A percentile compares a stretch with the other conserved stretches of the same genome.
These are phyloP conservation scores for Saturnispora silvae DNA, from an alignment of 805 yeast genomes.

Conservation along the genomic window DNA sequence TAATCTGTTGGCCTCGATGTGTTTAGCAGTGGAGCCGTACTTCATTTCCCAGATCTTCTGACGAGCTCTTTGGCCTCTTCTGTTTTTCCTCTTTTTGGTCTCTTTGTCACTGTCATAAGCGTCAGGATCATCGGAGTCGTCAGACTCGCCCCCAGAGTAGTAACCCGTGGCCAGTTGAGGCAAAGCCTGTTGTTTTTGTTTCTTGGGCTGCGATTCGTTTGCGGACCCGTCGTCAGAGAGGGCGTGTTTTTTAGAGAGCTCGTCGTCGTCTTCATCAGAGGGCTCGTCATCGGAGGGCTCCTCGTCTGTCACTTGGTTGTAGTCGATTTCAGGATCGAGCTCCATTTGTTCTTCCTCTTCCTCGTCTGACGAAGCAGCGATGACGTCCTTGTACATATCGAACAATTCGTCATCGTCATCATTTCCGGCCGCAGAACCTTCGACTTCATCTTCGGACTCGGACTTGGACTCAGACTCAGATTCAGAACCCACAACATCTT, in stretches of 20 bases:
- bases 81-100: slow-evolving; percentile 56
- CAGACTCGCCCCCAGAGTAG: slow-evolving; percentile 70
- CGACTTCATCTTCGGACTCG: slow-evolving; percentile 9
- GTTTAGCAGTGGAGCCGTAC: slow-evolving; percentile 77
- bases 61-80: slow-evolving; percentile 96
- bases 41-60: slow-evolving; percentile 94
- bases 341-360: slow-evolving; percentile 29
- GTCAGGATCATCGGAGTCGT: slow-evolving; percentile 37
- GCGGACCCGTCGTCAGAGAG: slow-evolving; percentile 33
- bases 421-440: slow-evolving; percentile 13
- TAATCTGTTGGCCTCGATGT: slow-evolving; percentile 57
- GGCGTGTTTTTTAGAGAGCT: not conserved
- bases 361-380: slow-evolving; percentile 36
- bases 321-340: slow-evolving; percentile 31
- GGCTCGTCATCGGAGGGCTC: slow-evolving; percentile 26
- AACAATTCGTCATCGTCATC: slow-evolving; percentile 16
- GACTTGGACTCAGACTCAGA: slow-evolving; percentile 18
- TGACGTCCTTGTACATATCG: slow-evolving; percentile 21
- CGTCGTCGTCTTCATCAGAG: slow-evolving; percentile 27
- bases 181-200: slow-evolving; percentile 30
- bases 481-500: slow-evolving; percentile 9
- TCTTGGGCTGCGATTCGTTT: slow-evolving; percentile 16
- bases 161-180: slow-evolving; percentile 77
- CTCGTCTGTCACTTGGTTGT: slow-evolving; percentile 57
- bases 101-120: slow-evolving; percentile 42